These are phyloP conservation scores for Coemansia sp. DNA, from an alignment of 192 early-diverging fungal species.

Conservation along the genomic window DNA sequence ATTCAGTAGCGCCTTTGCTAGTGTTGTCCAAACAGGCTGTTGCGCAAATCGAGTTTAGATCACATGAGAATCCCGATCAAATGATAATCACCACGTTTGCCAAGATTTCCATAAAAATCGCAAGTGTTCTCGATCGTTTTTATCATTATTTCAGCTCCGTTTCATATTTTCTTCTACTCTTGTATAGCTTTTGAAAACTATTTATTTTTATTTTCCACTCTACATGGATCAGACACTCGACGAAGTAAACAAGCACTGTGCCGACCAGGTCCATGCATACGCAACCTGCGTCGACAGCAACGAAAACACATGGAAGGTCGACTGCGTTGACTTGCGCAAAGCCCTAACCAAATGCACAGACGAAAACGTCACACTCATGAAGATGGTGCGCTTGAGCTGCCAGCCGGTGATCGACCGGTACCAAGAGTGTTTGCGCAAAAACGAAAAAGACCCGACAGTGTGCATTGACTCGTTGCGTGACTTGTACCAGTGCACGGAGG, in stretches of 20 bases:
- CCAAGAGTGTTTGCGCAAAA: slow-evolving; percentile 38
- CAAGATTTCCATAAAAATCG: too few relatives aligned
- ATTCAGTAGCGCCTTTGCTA: too few relatives aligned
- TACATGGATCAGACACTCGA: slow-evolving; percentile 53
- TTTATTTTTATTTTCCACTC: too few relatives aligned
- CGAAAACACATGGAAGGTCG: slow-evolving; percentile 40
- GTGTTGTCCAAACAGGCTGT: too few relatives aligned
- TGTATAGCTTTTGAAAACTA: not conserved
- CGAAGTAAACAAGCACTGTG: slow-evolving; percentile 56
- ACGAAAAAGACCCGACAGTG: slow-evolving; percentile 31
- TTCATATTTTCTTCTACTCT: not conserved
- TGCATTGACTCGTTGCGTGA: slow-evolving; percentile 45
- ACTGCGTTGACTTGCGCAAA: slow-evolving; percentile 38
- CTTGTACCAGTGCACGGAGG: slow-evolving; percentile 55
- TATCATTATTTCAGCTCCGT: not conserved
- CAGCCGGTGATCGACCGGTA: slow-evolving; percentile 53
- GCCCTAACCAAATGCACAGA: slow-evolving; percentile 51
- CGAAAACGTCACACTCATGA: slow-evolving; percentile 56
- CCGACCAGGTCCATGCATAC: slow-evolving; percentile 48
- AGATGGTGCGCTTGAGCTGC: slow-evolving; percentile 52
- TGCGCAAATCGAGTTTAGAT: too few relatives aligned
- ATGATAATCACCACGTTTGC: too few relatives aligned
- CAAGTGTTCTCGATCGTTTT: too few relatives aligned
- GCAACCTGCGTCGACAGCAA: slow-evolving; percentile 46
- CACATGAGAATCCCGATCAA: too few relatives aligned